Evolutionary conservation across 2,329 filamentous ascomycete genomes (phyloP), one percentile per base, ranked within the genome.

Genomic region (Boeremia lycopersici): DNA sequence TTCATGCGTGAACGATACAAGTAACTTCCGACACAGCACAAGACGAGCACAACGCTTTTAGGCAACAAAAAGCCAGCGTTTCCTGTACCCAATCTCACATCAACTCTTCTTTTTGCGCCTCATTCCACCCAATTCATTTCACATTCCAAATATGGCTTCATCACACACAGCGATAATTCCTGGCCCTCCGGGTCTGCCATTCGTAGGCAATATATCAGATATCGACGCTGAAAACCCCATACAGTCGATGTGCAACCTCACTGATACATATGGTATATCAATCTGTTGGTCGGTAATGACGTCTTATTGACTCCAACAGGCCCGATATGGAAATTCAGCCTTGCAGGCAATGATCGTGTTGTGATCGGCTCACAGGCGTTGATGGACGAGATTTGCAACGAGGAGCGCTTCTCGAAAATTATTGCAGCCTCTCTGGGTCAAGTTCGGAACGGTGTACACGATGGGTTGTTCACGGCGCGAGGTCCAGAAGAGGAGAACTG

Each of bases 191-290:
- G 86, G 84, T 2, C 76, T 88, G 51, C 88, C 87, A 1, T 71
- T 91, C 25, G 59, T 91, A 23, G 88, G 89, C 26, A 89, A 91
- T 62, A 68, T 88, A 28, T 76, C 77, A 48, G 86, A 89, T 59
- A 81, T 92, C 58, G 83, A 88, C 53, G 73, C 79, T 0, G 80
- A 82, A n/a, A 78, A 82, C 19, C 84, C 87, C 0, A 69, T 84
- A 2, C 74, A 79, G 19, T 85, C 85, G 23, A 71, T 89, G 17
- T 68, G 73, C 6, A 77, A 81, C 10, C 76, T 91, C 43, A 83
- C 85, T 23, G 83, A 89, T 35, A 84, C 81, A 55, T 89, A 90
- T 74, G 88, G 87, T 87, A 67, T 61, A 75, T 41, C n/a, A 12
- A 26, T 38, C 15, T 6, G 1, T 10, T 2, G 12, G 1, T 11